phyloP scores from a whole-genome alignment of 192 early-diverging fungal genomes.

The Podila epigama region DNA sequence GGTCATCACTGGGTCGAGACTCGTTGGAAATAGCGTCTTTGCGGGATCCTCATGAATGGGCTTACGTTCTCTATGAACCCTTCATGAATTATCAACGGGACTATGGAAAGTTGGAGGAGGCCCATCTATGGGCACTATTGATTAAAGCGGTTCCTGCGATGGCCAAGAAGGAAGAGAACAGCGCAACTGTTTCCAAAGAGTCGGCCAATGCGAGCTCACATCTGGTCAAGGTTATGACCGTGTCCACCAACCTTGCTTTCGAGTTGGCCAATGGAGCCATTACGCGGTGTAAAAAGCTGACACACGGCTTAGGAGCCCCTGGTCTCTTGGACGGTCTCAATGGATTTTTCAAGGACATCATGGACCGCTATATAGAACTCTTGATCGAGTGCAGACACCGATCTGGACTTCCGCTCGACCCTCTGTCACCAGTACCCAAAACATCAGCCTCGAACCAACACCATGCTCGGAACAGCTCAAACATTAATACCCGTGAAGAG shows the following conservation, averaged over 20 bases:
- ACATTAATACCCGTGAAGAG: slow-evolving; percentile 2
- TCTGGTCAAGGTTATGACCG: slow-evolving; percentile 53
- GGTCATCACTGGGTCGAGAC: slow-evolving; percentile 11
- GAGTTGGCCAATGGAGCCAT: slow-evolving; percentile 52
- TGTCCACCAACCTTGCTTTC: slow-evolving; percentile 40
- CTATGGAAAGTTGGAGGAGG: slow-evolving; percentile 63
- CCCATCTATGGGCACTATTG: slow-evolving; percentile 54
- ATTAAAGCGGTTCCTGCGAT: slow-evolving; percentile 22
- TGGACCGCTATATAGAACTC: slow-evolving; percentile 53
- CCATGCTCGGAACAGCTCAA: slow-evolving; percentile 7
- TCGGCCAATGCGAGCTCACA: slow-evolving; percentile 56
- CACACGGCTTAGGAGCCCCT: slow-evolving; percentile 66
- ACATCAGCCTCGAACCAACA: slow-evolving; percentile 1
- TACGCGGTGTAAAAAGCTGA: slow-evolving; percentile 62
- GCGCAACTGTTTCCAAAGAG: slow-evolving; percentile 11
- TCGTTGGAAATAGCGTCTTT: slow-evolving; percentile 13
- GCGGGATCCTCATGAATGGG: slow-evolving; percentile 61
- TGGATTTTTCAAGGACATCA: slow-evolving; percentile 55
- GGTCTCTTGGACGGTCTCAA: slow-evolving; percentile 62
- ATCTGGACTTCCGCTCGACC: slow-evolving; percentile 48
- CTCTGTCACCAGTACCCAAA: not conserved
- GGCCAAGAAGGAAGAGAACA: slow-evolving; percentile 17
- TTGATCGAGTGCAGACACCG: slow-evolving; percentile 49
- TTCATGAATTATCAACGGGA: slow-evolving; percentile 69
- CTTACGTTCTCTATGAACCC: slow-evolving; percentile 66